These are phyloP conservation scores for Pythium dissotocum DNA, from an alignment of 352 stramenopile species.

Conservation along the genomic window DNA sequence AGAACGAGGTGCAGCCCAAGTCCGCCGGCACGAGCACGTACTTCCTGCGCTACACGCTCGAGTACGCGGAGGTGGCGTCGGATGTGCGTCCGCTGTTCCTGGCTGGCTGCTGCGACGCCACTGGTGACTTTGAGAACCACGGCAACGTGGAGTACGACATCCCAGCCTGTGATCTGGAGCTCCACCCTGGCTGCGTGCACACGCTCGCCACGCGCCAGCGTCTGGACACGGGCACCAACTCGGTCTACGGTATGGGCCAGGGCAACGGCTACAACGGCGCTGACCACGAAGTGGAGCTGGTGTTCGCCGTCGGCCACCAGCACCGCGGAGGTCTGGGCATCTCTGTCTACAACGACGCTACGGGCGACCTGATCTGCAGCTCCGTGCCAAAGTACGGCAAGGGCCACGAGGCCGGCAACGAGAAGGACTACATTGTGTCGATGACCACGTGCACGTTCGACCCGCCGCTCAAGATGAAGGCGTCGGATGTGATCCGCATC, in stretches of 20 bases:
- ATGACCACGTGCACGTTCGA: conserved; percentile 82
- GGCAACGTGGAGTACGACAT: conserved; percentile 85
- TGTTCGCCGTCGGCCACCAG: conserved; percentile 81
- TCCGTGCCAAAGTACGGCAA: conserved; percentile 69
- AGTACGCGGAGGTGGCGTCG: conserved; percentile 59
- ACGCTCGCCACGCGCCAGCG: conserved; percentile 70
- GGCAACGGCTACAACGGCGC: conserved; percentile 28
- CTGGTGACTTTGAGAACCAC: conserved; percentile 53
- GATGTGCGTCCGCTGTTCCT: conserved; percentile 68
- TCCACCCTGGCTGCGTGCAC: conserved; percentile 75
- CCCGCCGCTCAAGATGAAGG: conserved; percentile 64
- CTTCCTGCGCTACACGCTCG: conserved; percentile 77
- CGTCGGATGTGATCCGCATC: conserved; percentile 68
- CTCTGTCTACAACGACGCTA: conserved; percentile 67
- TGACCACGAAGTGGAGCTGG: conserved; percentile 67
- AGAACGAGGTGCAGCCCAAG: conserved; percentile 37
- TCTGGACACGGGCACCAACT: conserved; percentile 42
- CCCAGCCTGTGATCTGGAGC: conserved; percentile 55
- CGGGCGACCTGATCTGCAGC: conserved; percentile 64
- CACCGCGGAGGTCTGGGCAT: conserved; percentile 74
- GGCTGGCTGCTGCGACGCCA: conserved; percentile 71
- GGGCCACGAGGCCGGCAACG: conserved; percentile 56
- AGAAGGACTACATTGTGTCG: conserved; percentile 66
- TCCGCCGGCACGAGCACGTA: conserved; percentile 42
- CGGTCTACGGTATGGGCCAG: conserved; percentile 23